Conservation (phyloP, 2,329 filamentous ascomycete genomes). For the Fusarium oligoseptatum region DNA sequence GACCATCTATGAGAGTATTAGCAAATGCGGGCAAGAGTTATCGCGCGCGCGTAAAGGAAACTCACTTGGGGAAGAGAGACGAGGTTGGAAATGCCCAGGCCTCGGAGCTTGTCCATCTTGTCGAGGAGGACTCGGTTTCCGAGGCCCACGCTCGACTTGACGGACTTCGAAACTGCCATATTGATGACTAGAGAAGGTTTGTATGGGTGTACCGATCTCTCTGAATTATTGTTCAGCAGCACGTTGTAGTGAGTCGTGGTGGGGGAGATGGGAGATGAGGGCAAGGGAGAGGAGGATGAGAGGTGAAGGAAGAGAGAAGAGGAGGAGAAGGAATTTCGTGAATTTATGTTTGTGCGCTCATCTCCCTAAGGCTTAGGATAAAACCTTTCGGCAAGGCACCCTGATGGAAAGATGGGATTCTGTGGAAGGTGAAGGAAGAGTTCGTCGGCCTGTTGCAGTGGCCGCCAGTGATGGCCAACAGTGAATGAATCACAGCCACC, state of each 20-base stretch:
- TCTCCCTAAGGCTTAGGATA: not conserved
- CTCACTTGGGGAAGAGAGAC: conserved; percentile 67
- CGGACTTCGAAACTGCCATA: conserved; percentile 21
- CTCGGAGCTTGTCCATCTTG: conserved; percentile 59
- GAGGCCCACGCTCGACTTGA: conserved; percentile 23
- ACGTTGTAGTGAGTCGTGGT: not conserved
- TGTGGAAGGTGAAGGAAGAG: not conserved
- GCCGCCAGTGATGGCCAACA: not conserved
- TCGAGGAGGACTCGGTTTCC: conserved; percentile 44
- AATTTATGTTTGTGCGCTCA: not conserved
- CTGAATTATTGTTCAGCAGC: not conserved
- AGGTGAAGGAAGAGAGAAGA: not conserved
- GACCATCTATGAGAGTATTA: conserved; percentile 69
- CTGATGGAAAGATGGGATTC: not conserved
- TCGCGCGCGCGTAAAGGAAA: fast-evolving
- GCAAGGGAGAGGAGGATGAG: not conserved
- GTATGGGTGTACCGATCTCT: not conserved
- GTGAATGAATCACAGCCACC: not conserved
- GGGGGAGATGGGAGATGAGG: not conserved
- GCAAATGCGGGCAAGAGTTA: not conserved
- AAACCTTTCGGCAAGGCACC: not conserved
- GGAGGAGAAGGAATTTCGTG: not conserved
- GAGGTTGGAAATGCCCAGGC: conserved; percentile 54
- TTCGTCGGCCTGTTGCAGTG: conserved; percentile 12
- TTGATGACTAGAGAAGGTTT: not conserved